Evolutionary conservation across 2,329 filamentous ascomycete genomes (phyloP).

Genomic region (Lasiodiplodia citricola): DNA sequence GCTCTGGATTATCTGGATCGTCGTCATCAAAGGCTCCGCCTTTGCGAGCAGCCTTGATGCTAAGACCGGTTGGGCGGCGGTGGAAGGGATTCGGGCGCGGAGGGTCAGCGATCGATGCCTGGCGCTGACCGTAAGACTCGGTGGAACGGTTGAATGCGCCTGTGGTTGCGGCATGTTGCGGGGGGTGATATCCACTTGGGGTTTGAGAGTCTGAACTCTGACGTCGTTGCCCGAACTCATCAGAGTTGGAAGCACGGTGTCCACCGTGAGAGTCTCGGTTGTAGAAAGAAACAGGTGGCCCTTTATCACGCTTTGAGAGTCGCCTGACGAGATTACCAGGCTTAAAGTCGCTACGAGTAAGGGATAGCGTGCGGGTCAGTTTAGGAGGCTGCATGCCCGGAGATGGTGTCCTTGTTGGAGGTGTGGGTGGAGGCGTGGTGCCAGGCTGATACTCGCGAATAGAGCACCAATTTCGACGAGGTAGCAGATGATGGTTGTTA

Average conservation of each 20-base stretch:
- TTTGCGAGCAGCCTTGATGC: slow-evolving; percentile 46
- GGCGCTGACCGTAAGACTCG: slow-evolving; percentile 1
- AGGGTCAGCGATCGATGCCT: slow-evolving; percentile 24
- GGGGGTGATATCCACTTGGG: slow-evolving; percentile 30
- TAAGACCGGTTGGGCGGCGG: slow-evolving; percentile 50
- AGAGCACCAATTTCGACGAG: slow-evolving; percentile 93
- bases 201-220: slow-evolving; percentile 9
- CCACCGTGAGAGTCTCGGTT: slow-evolving; percentile 31
- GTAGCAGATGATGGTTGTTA: slow-evolving; percentile 89
- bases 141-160: neutral
- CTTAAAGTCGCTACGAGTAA: slow-evolving; percentile 35
- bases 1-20: slow-evolving; percentile 27
- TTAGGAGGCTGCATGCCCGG: slow-evolving; percentile 31
- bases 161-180: slow-evolving; percentile 32
- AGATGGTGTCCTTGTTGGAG: slow-evolving; percentile 42
- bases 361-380: slow-evolving; percentile 38
- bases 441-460: slow-evolving; percentile 85
- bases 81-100: slow-evolving; percentile 48
- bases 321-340: slow-evolving; percentile 51
- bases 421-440: slow-evolving; percentile 72
- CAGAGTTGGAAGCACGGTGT: slow-evolving; percentile 17
- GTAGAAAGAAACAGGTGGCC: slow-evolving; percentile 45
- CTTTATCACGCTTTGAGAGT: slow-evolving; percentile 37
- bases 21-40: slow-evolving; percentile 29
- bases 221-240: slow-evolving; percentile 2